A percentile compares a stretch with the other conserved stretches of the same genome.
Conservation (phyloP, 495 filamentous ascomycete species). For the Tuber melanosporum region DNA sequence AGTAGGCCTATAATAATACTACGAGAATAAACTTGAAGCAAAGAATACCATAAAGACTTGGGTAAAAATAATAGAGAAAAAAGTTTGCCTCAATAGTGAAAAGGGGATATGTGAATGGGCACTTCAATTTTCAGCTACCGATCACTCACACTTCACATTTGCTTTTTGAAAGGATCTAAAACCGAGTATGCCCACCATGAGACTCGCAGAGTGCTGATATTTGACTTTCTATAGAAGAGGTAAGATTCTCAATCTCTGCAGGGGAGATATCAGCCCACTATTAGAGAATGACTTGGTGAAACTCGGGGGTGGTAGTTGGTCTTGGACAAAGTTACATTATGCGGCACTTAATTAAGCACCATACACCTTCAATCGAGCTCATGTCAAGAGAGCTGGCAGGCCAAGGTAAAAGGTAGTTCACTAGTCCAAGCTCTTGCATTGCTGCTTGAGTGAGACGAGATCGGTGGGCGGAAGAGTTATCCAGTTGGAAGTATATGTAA, state of each 20-base stretch:
- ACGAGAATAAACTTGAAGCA: too few species aligned
- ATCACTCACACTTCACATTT: too few species aligned
- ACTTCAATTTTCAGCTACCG: too few species aligned
- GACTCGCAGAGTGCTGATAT: neutral
- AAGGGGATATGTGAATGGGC: too few species aligned
- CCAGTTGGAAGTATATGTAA: constrained; percentile 8
- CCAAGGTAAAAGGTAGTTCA: constrained; percentile 5
- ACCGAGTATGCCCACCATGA: neutral
- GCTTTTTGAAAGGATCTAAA: neutral
- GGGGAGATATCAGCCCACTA: too few species aligned
- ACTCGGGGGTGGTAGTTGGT: neutral
- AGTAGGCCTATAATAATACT: too few species aligned
- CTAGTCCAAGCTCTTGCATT: constrained; percentile 3
- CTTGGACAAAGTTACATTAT: neutral
- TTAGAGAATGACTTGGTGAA: neutral
- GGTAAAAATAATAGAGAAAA: too few species aligned
- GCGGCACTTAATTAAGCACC: constrained; percentile 6
- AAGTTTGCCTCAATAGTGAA: too few species aligned
- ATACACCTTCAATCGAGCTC: constrained; percentile 18
- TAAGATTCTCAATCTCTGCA: constrained; percentile 5
- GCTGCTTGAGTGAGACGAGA: neutral
- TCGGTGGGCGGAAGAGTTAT: neutral
- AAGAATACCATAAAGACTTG: too few species aligned
- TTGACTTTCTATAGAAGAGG: neutral
- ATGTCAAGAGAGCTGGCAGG: constrained; percentile 13